Evolutionary conservation across 2,329 filamentous ascomycete genomes (phyloP).

Genomic region (Clonostachys rosea): DNA sequence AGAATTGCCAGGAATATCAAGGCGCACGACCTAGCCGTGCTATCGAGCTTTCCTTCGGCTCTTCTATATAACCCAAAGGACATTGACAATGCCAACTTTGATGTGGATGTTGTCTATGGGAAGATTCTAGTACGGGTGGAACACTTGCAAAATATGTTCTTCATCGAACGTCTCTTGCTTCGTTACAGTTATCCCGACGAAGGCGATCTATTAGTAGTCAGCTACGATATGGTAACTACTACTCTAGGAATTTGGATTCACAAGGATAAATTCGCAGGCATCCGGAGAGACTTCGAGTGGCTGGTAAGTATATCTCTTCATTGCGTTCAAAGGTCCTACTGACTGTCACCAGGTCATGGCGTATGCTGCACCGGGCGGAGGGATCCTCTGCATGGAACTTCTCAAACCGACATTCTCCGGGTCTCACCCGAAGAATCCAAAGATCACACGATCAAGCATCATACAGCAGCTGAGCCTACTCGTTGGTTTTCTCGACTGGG

Average conservation of each 20-base stretch:
- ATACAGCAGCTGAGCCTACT: constrained; percentile 45
- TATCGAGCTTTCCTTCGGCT: too few species aligned
- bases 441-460: constrained; percentile 30
- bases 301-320: not conserved
- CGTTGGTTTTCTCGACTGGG: constrained; percentile 43
- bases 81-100: not conserved
- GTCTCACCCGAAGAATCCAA: not conserved
- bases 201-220: constrained; percentile 33
- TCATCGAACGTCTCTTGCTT: constrained; percentile 50
- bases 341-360: constrained; percentile 31
- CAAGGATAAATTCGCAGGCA: not conserved
- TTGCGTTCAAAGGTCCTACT: constrained; percentile 8
- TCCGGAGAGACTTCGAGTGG: not conserved
- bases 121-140: constrained; percentile 39
- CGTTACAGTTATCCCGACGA: constrained; percentile 9
- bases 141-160: constrained; percentile 50
- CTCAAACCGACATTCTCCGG: not conserved
- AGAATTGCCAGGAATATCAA: too few species aligned
- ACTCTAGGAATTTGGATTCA: constrained; percentile 41
- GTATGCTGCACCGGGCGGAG: constrained; percentile 39
- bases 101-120: constrained; percentile 23
- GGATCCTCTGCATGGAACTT: constrained; percentile 38
- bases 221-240: constrained; percentile 38
- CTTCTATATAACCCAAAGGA: too few species aligned
- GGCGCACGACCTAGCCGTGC: too few species aligned